Base-by-base conservation (phyloP, 164 flowering plant genomes). In the Platanus orientalis region DNA sequence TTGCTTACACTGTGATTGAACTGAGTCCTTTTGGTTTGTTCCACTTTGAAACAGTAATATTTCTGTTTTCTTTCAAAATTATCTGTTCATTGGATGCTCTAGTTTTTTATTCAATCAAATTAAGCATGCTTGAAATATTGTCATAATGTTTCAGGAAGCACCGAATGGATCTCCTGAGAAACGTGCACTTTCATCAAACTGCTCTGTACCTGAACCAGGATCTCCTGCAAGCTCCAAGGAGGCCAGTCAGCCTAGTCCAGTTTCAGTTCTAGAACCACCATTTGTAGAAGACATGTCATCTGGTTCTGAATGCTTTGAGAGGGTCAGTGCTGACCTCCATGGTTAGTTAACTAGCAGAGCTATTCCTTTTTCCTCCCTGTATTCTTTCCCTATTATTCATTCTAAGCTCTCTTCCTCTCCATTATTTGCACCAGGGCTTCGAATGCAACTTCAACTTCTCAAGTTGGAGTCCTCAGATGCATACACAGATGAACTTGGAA, bases 241-340 rank as follows among this genome's bases (percentile, higher is more conserved):
- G 49, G 77, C 81, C 54, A 89, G 81, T 52, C 90, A 86, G 65
- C 90, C 90, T 13, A 94, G 93, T 71, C 93, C 96, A 21, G 78
- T 84, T 73, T 94, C 97, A 36, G 82, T 87, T 65, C 70, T 94
- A 49, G 90, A 88, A 71, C 77, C 81, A 64, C 71, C 89, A 62
- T 88, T 81, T 69, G 54, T 58, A 25, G 96, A 84, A 63, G 93
- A 94, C 54, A n/a, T 64, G 6, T 79, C 88, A 60, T 78, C 86
- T 49, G 71, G 86, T 71, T 78, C 92, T 34, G 94, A 92, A 50
- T 85, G 92, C 75, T 88, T 88, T 70, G 93, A 81, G 73, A 82
- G 81, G 69, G 73, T 90, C 74, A 86, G 81, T 76, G 87, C 87
- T 69, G 96, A 84, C 59, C 80, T 91, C 14, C 84, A 84, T 45